Percentiles rank a stretch among this genome's conserved stretches.
phyloP scores from a whole-genome alignment of 768 basidiomycete species.

The Tylopilus rubrobrunneus region DNA sequence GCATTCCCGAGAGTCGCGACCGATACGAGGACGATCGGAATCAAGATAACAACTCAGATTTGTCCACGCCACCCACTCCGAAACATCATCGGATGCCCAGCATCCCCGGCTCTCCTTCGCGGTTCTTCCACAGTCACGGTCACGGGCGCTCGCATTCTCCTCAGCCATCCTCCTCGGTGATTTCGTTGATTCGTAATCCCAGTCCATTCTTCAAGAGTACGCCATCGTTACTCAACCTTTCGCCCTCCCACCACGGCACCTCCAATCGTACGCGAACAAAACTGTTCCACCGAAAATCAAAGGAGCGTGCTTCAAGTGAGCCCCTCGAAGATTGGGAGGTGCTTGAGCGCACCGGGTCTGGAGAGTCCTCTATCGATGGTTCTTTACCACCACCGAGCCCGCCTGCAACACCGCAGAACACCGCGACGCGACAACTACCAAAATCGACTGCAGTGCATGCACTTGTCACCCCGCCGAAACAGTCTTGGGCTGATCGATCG shows the following conservation, averaged over 20 bases:
- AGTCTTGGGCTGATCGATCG: constrained; percentile 11
- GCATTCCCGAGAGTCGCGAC: constrained; percentile 31
- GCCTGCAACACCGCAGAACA: constrained; percentile 21
- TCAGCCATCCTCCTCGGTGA: constrained; percentile 33
- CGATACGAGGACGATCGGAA: constrained; percentile 29
- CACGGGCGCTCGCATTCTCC: constrained; percentile 25
- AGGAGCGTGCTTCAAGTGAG: constrained; percentile 32
- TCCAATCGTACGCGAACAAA: constrained; percentile 28
- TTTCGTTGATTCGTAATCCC: constrained; percentile 32
- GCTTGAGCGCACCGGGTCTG: constrained; percentile 27
- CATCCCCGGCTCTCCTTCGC: constrained; percentile 29
- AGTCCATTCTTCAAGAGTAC: constrained; percentile 35
- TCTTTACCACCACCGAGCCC: constrained; percentile 20
- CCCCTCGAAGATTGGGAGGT: constrained; percentile 33
- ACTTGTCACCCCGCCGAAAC: constrained; percentile 12
- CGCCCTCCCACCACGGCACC: constrained; percentile 30
- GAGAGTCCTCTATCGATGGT: constrained; percentile 23
- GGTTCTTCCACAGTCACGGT: constrained; percentile 24
- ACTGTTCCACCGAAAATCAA: constrained; percentile 33
- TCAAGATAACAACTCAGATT: constrained; percentile 30
- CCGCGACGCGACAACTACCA: constrained; percentile 13
- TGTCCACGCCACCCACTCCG: constrained; percentile 31
- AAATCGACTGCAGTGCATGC: constrained; percentile 8
- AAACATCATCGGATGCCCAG: constrained; percentile 30
- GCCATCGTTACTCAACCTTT: constrained; percentile 29